phyloP scores from a whole-genome alignment of 225 moss, liverwort and hornwort genomes.

The Neckera pumila region DNA sequence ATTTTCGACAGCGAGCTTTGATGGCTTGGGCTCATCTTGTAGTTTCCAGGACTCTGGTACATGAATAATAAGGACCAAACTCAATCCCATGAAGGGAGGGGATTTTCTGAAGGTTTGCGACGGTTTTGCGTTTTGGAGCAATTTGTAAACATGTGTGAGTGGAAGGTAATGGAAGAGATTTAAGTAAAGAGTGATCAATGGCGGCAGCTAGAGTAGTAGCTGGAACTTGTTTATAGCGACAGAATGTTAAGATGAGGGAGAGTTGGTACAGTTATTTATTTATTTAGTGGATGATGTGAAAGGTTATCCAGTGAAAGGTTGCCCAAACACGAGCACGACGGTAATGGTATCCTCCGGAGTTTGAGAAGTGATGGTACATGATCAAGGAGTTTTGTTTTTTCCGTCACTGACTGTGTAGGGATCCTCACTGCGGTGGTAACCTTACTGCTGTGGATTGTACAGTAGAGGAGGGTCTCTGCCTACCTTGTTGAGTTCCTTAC shows the following conservation, averaged over 20 bases:
- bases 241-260: not conserved
- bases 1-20: not conserved
- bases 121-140: not conserved
- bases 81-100: not conserved
- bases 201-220: not conserved
- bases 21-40: slow-evolving; percentile 2
- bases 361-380: not conserved
- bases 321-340: slow-evolving; percentile 18
- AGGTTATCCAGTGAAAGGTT: not conserved
- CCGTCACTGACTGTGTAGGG: not conserved
- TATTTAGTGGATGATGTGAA: not conserved
- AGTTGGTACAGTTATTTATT: not conserved
- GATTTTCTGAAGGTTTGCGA: not conserved
- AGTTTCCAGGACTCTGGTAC: not conserved
- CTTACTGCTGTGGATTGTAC: not conserved
- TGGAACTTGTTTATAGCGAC: not conserved
- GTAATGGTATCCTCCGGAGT: slow-evolving; percentile 2
- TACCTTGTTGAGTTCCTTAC: slow-evolving; percentile 2
- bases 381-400: not conserved
- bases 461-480: slow-evolving; percentile 3
- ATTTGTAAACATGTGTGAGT: slow-evolving; percentile 5
- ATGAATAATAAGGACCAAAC: not conserved
- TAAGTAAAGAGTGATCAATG: not conserved
- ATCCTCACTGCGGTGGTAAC: not conserved
- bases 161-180: not conserved